These are phyloP conservation scores for Gillenia trifoliata DNA, from an alignment of 306 rosid species.

Conservation along the genomic window DNA sequence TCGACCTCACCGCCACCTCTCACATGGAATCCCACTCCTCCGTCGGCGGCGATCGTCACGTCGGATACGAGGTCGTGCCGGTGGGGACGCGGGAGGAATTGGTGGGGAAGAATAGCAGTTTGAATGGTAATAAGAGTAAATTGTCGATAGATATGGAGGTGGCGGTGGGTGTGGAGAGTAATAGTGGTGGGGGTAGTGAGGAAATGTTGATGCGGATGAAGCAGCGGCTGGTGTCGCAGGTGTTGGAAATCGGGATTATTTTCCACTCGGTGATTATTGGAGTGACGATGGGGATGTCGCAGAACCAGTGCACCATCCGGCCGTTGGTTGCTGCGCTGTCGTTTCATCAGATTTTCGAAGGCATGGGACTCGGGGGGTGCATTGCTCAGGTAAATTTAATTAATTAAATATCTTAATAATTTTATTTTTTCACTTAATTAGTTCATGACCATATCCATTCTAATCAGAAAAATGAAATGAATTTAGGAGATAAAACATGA, in stretches of 20 bases:
- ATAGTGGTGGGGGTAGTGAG: background rate
- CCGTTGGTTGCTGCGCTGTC: constrained; percentile 89
- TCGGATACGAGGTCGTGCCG: constrained; percentile 41
- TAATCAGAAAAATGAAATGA: background rate
- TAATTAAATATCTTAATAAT: background rate
- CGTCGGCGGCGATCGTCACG: background rate
- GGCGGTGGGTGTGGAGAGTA: constrained; percentile 11
- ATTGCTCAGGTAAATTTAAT: constrained; percentile 73
- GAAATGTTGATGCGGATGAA: constrained; percentile 47
- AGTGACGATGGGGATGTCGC: constrained; percentile 93
- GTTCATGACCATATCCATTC: background rate
- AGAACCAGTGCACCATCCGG: constrained; percentile 79
- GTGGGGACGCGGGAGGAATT: constrained; percentile 28
- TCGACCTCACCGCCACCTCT: constrained; percentile 70
- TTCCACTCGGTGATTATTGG: constrained; percentile 91
- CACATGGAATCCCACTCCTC: constrained; percentile 53
- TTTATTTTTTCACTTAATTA: background rate
- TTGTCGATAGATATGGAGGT: constrained; percentile 4
- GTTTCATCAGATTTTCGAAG: constrained; percentile 92
- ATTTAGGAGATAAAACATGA: background rate
- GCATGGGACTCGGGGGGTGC: constrained; percentile 97
- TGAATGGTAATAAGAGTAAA: constrained; percentile 3
- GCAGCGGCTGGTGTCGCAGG: constrained; percentile 84
- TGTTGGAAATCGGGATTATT: constrained; percentile 84
- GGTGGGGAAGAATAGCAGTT: constrained; percentile 1